Evolutionary conservation across 371 early-diverging fungal genomes (phyloP).

Genomic region (Mortierella sp.): DNA sequence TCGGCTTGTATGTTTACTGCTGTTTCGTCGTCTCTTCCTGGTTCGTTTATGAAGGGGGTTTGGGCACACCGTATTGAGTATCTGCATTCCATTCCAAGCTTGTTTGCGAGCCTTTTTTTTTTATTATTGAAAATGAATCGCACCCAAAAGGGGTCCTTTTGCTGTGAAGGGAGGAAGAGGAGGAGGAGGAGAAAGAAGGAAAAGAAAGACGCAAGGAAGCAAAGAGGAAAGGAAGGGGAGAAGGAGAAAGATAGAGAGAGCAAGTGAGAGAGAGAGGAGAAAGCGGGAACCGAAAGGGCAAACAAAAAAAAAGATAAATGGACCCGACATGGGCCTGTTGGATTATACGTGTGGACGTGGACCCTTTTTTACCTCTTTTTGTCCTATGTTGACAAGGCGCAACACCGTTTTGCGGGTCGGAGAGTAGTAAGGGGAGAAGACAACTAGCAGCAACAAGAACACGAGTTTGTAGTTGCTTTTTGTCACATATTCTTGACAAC

Average conservation of each 20-base stretch:
- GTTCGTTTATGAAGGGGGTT: neutral
- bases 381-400: neutral
- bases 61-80: neutral
- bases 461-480: neutral
- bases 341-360: neutral
- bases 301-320: neutral
- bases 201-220: neutral
- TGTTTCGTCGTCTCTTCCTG: neutral
- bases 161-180: neutral
- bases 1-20: too few relatives aligned
- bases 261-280: neutral
- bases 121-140: neutral
- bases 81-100: neutral
- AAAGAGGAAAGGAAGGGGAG: neutral
- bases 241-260: neutral
- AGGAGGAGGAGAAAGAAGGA: neutral
- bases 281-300: too few relatives aligned
- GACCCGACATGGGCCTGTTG: neutral
- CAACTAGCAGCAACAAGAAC: neutral
- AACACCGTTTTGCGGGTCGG: neutral
- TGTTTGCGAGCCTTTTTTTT: neutral
- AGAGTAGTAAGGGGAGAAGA: neutral
- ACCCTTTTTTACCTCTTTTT: conserved; percentile 6
- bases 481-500: neutral
- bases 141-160: neutral